Percentiles rank a stretch among this genome's conserved stretches.
These are phyloP conservation scores for Suillus americanus DNA, from an alignment of 768 basidiomycete genomes.

Conservation along the genomic window DNA sequence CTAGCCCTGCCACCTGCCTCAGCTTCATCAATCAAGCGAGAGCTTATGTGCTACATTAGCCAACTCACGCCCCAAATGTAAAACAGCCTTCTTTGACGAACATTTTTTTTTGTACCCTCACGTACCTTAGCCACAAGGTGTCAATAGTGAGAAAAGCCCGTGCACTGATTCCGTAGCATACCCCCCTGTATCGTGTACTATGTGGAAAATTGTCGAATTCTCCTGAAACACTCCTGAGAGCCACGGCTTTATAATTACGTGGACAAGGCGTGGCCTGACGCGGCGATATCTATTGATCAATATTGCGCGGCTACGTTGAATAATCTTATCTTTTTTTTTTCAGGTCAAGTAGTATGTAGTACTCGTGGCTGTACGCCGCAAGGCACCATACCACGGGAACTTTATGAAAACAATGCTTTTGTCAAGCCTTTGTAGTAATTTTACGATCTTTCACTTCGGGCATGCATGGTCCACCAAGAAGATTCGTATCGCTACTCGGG, in stretches of 20 bases:
- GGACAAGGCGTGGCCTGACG: constrained; percentile 16
- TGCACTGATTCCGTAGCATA: background rate
- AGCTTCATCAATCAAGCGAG: constrained; percentile 3
- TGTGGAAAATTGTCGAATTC: background rate
- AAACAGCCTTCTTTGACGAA: background rate
- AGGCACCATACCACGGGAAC: background rate
- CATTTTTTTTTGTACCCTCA: background rate
- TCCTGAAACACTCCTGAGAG: background rate
- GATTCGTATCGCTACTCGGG: constrained; percentile 5
- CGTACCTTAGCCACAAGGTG: constrained; percentile 3
- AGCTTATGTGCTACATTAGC: background rate
- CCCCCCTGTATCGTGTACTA: background rate
- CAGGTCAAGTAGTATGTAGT: background rate
- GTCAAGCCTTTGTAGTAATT: background rate
- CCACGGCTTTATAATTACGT: constrained; percentile 15
- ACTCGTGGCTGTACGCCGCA: background rate
- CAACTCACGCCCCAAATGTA: constrained; percentile 6
- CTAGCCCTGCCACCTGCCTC: constrained; percentile 1
- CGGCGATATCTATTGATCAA: background rate
- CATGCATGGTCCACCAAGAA: background rate
- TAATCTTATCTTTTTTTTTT: constrained; percentile 1
- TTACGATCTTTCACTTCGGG: background rate
- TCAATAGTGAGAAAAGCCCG: constrained; percentile 4
- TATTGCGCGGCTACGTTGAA: background rate
- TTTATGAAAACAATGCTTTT: background rate